Evolutionary conservation across 2,329 filamentous ascomycete genomes (phyloP), one percentile per base, ranked within the genome.

Genomic region (Thielaviopsis punctulata): DNA sequence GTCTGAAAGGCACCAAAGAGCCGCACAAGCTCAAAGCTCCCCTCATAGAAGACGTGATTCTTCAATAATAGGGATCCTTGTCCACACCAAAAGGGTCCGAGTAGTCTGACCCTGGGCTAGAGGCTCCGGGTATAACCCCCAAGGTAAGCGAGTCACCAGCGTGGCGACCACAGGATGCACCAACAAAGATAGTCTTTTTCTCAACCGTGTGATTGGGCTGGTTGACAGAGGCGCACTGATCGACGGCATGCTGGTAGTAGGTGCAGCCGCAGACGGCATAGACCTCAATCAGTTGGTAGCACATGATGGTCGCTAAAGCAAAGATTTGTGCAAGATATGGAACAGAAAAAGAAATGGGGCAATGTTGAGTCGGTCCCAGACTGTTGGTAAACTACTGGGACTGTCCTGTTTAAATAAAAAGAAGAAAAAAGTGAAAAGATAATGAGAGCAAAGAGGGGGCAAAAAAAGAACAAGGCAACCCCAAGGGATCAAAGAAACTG

Each of bases 261-360:
- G 90, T 74, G 68, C 88, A 95, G 57, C 80, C 77, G 73, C 88
- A 95, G 52, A 83, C 85, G 52, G 87, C 81, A 71, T 88, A 95
- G 55, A 86, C 75, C 66, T 95, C 88, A 60, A 90, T 72, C 56
- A 95, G 69, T 68, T 89, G 85, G 62, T 86, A 89, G 63, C 88
- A 95, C 88, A 95, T 94, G 56, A 58, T 72, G 64, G 52, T 44
- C 4, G 25, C 36, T 7, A 24, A 9, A 55, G 45, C 10, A 18
- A 36, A 44, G 30, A 45, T 15, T 41, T 12, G 25, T 27, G 48
- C 30, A 24, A 19, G 27, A 25, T 22, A 19, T 27, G 48, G 52
- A 21, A 48, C 39, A 19, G 27, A 43, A 13, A 5, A 23, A 52
- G 5, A 22, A 19, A 13, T 45, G 18, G 22, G 12, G 5, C 39